Percentiles rank a stretch among this genome's conserved stretches.
These are phyloP conservation scores for Phytophthora cactorum DNA, from an alignment of 352 stramenopile species.

Conservation along the genomic window DNA sequence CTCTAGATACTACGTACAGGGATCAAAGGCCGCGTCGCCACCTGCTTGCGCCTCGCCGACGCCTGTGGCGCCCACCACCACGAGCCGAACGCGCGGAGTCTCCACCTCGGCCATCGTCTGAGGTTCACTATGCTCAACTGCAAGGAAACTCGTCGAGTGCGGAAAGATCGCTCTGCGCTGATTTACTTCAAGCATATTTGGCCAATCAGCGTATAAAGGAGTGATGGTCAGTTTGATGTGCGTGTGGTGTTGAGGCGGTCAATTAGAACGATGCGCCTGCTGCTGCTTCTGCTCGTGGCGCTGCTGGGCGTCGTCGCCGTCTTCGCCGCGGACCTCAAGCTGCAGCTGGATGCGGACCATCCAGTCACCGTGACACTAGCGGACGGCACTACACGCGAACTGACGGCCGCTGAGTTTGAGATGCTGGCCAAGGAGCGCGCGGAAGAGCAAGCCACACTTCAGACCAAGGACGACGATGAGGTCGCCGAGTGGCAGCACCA, in stretches of 20 bases:
- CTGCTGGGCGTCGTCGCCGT: slow-evolving; percentile 4
- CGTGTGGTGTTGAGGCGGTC: slow-evolving; percentile 9
- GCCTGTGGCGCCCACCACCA: slow-evolving; percentile 37
- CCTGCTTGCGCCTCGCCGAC: slow-evolving; percentile 30
- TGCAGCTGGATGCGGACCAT: slow-evolving; percentile 30
- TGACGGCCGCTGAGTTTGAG: slow-evolving; percentile 57
- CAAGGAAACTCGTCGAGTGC: background rate
- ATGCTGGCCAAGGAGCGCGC: slow-evolving; percentile 38
- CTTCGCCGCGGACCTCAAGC: slow-evolving; percentile 17
- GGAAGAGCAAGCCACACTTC: slow-evolving; percentile 39
- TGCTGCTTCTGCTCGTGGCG: slow-evolving; percentile 20
- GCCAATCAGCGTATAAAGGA: slow-evolving; percentile 14
- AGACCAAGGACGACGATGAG: slow-evolving; percentile 28
- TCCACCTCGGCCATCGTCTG: slow-evolving; percentile 31
- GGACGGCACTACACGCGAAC: slow-evolving; percentile 51
- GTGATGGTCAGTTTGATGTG: slow-evolving; percentile 31
- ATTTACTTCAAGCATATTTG: slow-evolving; percentile 33
- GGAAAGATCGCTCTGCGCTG: slow-evolving; percentile 35
- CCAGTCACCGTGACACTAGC: slow-evolving; percentile 46
- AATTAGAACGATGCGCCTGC: background rate
- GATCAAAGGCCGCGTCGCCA: slow-evolving; percentile 28
- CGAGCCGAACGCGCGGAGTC: slow-evolving; percentile 51
- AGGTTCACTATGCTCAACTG: slow-evolving; percentile 13
- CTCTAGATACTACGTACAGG: slow-evolving; percentile 30
- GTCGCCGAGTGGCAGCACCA: slow-evolving; percentile 34